A percentile compares a stretch with the other conserved stretches of the same genome.
These are phyloP conservation scores for Globisporangium spinosum DNA, from an alignment of 352 stramenopile genomes.

Conservation along the genomic window DNA sequence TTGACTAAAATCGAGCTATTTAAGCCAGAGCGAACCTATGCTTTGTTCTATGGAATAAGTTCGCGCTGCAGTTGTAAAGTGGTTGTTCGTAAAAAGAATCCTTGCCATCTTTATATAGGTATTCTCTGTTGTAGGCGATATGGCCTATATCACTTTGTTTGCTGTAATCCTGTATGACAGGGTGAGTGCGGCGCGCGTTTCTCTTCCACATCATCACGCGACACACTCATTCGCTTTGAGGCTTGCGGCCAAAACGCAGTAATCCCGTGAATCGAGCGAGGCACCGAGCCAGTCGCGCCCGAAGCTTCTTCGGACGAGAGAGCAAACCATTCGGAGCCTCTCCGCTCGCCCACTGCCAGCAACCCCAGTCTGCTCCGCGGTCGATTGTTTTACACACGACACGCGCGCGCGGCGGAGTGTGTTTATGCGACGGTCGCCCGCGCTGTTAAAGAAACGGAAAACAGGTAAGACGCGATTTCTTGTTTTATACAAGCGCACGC, in stretches of 20 bases:
- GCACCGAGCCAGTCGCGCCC: no score
- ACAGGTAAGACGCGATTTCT: not conserved
- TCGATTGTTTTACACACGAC: constrained; percentile 8
- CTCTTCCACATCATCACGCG: not conserved
- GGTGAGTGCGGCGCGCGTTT: not conserved
- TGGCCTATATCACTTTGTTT: not conserved
- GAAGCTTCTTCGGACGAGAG: no score
- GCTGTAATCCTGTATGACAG: not conserved
- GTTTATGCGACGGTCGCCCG: constrained; percentile 9
- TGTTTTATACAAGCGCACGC: constrained; percentile 4
- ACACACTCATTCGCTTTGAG: not conserved
- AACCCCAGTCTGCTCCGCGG: not conserved
- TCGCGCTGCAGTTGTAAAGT: not conserved
- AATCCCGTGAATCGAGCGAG: not conserved
- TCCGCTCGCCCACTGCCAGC: no score
- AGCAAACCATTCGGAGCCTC: no score
- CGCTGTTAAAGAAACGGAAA: constrained; percentile 10
- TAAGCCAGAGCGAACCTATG: no score
- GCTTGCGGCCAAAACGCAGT: not conserved
- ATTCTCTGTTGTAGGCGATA: not conserved
- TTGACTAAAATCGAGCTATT: no score
- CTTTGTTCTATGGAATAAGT: no score
- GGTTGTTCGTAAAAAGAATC: not conserved
- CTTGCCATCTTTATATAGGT: not conserved
- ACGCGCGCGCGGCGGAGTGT: constrained; percentile 10